Evolutionary conservation across 257 asterid species (phyloP).

Genomic region (Apocynum venetum): DNA sequence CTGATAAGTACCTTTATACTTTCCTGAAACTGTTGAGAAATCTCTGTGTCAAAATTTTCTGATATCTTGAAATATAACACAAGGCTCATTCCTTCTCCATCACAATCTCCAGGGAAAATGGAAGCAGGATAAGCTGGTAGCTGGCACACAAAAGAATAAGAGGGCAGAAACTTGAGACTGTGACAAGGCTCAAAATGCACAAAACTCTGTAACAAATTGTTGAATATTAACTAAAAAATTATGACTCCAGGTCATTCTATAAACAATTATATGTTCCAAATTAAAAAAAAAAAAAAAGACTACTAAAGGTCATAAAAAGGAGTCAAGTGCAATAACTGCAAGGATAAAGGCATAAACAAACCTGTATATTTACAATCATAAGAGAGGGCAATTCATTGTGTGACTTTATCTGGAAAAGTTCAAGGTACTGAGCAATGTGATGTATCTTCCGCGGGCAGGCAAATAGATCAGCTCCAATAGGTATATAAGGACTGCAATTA

Average conservation of each 20-base stretch:
- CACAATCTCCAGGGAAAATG: slow-evolving; percentile 67
- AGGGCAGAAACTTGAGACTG: not conserved
- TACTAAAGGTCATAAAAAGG: not conserved
- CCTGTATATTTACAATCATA: slow-evolving; percentile 79
- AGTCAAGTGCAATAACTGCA: not conserved
- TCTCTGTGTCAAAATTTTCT: slow-evolving; percentile 49
- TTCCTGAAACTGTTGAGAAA: slow-evolving; percentile 43
- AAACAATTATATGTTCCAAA: not conserved
- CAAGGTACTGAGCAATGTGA: slow-evolving; percentile 72
- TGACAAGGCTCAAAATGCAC: not conserved
- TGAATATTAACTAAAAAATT: not conserved
- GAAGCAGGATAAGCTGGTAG: slow-evolving; percentile 83
- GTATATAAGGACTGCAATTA: slow-evolving; percentile 56
- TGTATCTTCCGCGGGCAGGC: slow-evolving; percentile 60
- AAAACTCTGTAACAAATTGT: not conserved
- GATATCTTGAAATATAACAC: slow-evolving; percentile 69
- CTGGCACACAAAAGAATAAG: slow-evolving; percentile 32
- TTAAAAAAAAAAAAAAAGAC: not conserved
- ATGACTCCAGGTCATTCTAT: not conserved
- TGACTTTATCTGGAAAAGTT: slow-evolving; percentile 50
- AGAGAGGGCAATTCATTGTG: slow-evolving; percentile 60
- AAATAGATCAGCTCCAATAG: slow-evolving; percentile 74
- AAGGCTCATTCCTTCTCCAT: slow-evolving; percentile 89
- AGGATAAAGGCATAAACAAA: slow-evolving; percentile 8
- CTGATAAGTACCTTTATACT: slow-evolving; percentile 52